Conservation (phyloP, 306 rosid species). For the Corylus heterophylla region DNA sequence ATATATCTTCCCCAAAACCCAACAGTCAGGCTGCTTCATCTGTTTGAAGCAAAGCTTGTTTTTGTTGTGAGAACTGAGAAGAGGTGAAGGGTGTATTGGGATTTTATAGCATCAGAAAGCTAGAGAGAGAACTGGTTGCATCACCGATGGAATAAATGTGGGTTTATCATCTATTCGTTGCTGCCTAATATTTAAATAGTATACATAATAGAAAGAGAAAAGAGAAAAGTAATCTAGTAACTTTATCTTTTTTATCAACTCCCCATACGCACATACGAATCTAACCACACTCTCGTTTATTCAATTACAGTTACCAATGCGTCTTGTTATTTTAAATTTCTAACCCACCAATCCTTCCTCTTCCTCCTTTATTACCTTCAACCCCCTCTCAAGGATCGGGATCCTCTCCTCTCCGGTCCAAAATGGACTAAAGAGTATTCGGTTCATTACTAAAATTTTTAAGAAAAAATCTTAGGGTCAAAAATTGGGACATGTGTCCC, state of each 20-base stretch:
- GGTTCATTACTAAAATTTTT: too few species aligned
- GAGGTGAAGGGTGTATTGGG: constrained; percentile 30
- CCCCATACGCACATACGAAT: constrained; percentile 44
- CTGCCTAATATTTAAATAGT: constrained; percentile 41
- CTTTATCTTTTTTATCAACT: constrained; percentile 51
- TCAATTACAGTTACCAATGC: constrained; percentile 55
- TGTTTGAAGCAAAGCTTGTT: neutral
- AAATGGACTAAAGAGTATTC: too few species aligned
- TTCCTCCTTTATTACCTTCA: constrained; percentile 14
- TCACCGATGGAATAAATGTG: constrained; percentile 67
- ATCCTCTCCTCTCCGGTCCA: too few species aligned
- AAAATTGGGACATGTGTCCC: too few species aligned
- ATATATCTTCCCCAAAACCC: neutral
- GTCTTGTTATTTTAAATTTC: constrained; percentile 59
- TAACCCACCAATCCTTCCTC: constrained; percentile 35
- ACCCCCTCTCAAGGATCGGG: neutral
- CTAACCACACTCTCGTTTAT: constrained; percentile 40
- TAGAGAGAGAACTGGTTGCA: constrained; percentile 30
- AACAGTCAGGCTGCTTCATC: constrained; percentile 13
- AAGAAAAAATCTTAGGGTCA: too few species aligned
- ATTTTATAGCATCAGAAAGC: constrained; percentile 58
- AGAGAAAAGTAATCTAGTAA: constrained; percentile 23
- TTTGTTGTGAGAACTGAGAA: constrained; percentile 40
- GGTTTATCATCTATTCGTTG: constrained; percentile 54
- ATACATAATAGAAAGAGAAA: constrained; percentile 25